Percentiles rank a stretch among this genome's conserved stretches.
Evolutionary conservation across 2,329 filamentous ascomycete genomes (phyloP).

Genomic region (Chrysoporthe austroafricana): DNA sequence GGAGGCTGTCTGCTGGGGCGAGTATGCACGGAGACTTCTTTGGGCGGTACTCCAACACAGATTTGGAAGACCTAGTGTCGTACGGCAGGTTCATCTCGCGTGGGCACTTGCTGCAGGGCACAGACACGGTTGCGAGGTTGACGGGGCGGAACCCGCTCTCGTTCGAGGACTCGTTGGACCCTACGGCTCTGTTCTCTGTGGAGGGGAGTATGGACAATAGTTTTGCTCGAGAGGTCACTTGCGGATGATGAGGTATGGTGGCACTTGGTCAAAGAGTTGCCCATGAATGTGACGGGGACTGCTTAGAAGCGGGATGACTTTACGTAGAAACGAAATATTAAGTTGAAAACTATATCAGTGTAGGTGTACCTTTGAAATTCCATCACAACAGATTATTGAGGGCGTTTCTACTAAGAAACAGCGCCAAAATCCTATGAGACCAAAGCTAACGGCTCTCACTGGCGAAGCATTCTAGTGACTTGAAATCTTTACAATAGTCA

Average conservation of each 20-base stretch:
- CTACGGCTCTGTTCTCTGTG: neutral
- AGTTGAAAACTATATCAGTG: neutral
- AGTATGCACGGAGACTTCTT: conserved; percentile 27
- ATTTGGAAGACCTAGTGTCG: conserved; percentile 27
- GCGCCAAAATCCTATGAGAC: neutral
- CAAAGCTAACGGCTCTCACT: neutral
- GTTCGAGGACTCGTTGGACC: neutral
- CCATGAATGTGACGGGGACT: neutral
- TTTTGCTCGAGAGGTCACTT: neutral
- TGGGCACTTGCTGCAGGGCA: neutral
- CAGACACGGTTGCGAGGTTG: conserved; percentile 11
- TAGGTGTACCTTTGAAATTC: neutral
- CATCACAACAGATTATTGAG: neutral
- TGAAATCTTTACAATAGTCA: too few relatives aligned
- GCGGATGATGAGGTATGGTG: neutral
- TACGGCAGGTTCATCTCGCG: conserved; percentile 24
- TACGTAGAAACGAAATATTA: neutral
- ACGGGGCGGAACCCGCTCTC: conserved; percentile 4
- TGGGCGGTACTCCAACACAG: conserved; percentile 25
- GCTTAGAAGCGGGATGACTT: neutral
- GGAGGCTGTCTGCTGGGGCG: conserved; percentile 11
- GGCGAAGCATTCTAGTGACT: too few relatives aligned
- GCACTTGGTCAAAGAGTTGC: neutral
- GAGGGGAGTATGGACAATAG: neutral
- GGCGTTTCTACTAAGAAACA: neutral